These are phyloP conservation scores for Sodiomyces alkalinus DNA, from an alignment of 2,329 filamentous ascomycete genomes.

Conservation along the genomic window DNA sequence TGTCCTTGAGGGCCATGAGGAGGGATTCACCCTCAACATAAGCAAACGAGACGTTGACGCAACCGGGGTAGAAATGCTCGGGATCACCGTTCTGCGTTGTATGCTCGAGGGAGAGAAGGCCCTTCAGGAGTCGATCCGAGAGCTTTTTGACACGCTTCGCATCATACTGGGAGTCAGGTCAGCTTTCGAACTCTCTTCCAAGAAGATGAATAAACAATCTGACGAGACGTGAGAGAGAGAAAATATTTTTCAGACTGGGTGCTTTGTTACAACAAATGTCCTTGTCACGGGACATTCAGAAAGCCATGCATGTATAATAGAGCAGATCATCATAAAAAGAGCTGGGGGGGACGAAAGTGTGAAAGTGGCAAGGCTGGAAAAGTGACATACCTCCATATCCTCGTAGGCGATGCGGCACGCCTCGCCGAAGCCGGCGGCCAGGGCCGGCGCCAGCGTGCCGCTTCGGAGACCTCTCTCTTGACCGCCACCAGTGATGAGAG, in stretches of 20 bases:
- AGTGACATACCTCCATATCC: conserved; percentile 67
- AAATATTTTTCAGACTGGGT: conserved; percentile 43
- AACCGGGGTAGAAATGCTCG: conserved; percentile 78
- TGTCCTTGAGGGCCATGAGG: conserved; percentile 96
- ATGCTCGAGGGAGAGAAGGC: conserved; percentile 80
- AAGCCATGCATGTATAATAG: conserved; percentile 79
- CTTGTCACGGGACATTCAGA: conserved; percentile 58
- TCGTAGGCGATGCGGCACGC: conserved; percentile 83
- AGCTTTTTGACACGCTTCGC: conserved; percentile 67
- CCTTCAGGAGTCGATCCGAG: conserved; percentile 70
- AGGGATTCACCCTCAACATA: conserved; percentile 97
- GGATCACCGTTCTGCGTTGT: conserved; percentile 81
- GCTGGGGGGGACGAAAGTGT: conserved; percentile 8
- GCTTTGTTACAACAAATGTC: conserved; percentile 48
- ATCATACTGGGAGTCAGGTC: conserved; percentile 70
- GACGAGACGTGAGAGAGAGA: neutral
- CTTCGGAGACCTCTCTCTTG: conserved; percentile 92
- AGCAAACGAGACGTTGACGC: conserved; percentile 95
- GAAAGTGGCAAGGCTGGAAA: conserved; percentile 9
- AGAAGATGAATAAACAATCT: conserved; percentile 10
- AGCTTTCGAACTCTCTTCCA: no score
- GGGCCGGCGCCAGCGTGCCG: conserved; percentile 77
- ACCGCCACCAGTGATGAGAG: conserved; percentile 89
- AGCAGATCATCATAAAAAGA: conserved; percentile 55
- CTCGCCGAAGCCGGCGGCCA: conserved; percentile 88